phyloP scores from a whole-genome alignment of 192 early-diverging fungal species.

The Backusella liffmaniae region DNA sequence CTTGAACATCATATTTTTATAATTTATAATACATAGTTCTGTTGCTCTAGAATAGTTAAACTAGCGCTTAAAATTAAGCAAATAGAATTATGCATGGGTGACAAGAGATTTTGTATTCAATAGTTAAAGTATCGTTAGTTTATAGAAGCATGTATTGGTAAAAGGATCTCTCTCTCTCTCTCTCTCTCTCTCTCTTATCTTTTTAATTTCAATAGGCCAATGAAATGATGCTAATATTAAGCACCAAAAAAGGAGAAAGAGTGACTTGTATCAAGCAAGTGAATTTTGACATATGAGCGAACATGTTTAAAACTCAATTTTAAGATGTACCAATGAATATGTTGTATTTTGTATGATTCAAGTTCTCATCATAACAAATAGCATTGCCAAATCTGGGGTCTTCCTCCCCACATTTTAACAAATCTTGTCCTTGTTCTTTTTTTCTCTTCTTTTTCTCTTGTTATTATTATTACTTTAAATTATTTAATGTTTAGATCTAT shows the following conservation, averaged over 20 bases:
- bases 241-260: not conserved
- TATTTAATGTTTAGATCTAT: conserved; percentile 11
- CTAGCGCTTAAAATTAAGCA: no score
- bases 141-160: no score
- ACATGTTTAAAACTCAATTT: not conserved
- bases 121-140: no score
- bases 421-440: not conserved
- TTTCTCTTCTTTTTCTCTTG: not conserved
- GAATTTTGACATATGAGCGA: not conserved
- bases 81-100: no score
- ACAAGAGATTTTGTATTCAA: no score
- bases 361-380: conserved; percentile 11
- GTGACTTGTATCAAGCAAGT: not conserved
- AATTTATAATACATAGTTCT: no score
- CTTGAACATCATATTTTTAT: no score
- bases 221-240: no score
- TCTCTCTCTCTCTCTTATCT: no score
- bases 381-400: not conserved
- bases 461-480: not conserved
- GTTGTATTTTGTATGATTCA: conserved; percentile 11
- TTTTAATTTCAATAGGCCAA: no score
- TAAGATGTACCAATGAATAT: conserved; percentile 11
- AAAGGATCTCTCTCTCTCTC: no score
- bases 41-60: no score
- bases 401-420: not conserved